These are phyloP conservation scores for Scytalidium lignicola DNA, from an alignment of 2,329 filamentous ascomycete species.

Conservation along the genomic window DNA sequence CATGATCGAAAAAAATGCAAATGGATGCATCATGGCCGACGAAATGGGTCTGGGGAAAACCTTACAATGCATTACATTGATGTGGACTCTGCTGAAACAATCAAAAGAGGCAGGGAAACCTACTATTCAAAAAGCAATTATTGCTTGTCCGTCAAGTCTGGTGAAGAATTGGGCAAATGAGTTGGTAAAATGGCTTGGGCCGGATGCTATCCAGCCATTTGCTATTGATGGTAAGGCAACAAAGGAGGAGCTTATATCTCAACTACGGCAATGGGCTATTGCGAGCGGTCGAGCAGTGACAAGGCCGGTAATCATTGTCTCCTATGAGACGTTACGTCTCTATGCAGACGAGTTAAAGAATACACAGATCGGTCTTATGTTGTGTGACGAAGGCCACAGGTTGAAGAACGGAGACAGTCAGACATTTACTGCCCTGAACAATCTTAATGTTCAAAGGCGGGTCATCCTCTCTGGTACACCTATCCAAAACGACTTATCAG, in stretches of 20 bases:
- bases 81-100: constrained; percentile 96
- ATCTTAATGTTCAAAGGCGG: constrained; percentile 80
- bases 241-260: constrained; percentile 85
- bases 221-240: constrained; percentile 95
- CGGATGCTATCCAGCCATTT: constrained; percentile 86
- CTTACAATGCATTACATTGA: constrained; percentile 88
- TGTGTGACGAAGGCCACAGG: constrained; percentile 95
- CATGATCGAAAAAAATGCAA: constrained; percentile 88
- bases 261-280: constrained; percentile 93
- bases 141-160: constrained; percentile 92
- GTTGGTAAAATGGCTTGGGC: constrained; percentile 90
- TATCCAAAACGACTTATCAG: constrained; percentile 97
- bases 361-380: constrained; percentile 83
- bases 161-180: constrained; percentile 99
- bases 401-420: constrained; percentile 96
- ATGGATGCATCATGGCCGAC: constrained; percentile 99
- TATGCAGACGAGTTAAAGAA: constrained; percentile 88
- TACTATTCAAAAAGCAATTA: constrained; percentile 93
- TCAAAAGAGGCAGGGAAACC: constrained; percentile 90
- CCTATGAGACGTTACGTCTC: constrained; percentile 89
- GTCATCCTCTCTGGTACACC: constrained; percentile 96
- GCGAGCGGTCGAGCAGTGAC: constrained; percentile 84
- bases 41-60: constrained; percentile 99
- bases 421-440: constrained; percentile 88
- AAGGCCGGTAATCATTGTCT: constrained; percentile 91